phyloP scores from a whole-genome alignment of 2,329 filamentous ascomycete genomes.

The Ceratocystis ficicola region DNA sequence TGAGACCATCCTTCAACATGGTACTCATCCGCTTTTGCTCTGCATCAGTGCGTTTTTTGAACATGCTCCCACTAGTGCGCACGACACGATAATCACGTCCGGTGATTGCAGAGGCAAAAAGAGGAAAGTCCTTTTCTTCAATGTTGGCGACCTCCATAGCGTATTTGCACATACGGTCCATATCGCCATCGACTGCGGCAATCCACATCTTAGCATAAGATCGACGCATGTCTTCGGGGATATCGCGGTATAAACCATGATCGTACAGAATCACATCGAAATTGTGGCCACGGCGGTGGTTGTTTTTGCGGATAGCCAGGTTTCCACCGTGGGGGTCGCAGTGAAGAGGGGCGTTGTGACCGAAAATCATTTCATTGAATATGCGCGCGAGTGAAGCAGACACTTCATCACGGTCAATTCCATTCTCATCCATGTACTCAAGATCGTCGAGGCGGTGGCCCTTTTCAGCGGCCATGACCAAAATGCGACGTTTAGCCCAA shows the following conservation, averaged over 20 bases:
- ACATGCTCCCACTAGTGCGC: slow-evolving; percentile 44
- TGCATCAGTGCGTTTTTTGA: slow-evolving; percentile 49
- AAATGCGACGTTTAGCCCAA: slow-evolving; percentile 76
- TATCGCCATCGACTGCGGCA: slow-evolving; percentile 81
- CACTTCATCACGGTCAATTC: slow-evolving; percentile 90
- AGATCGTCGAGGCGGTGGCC: slow-evolving; percentile 83
- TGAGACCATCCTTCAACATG: slow-evolving; percentile 73
- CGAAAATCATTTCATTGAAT: slow-evolving; percentile 99
- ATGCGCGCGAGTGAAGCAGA: slow-evolving; percentile 80
- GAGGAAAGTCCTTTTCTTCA: slow-evolving; percentile 76
- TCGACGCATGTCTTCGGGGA: slow-evolving; percentile 62
- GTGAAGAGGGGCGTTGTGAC: slow-evolving; percentile 73
- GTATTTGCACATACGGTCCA: slow-evolving; percentile 75
- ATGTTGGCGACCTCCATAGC: slow-evolving; percentile 82
- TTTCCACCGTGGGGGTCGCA: slow-evolving; percentile 97
- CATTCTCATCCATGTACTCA: slow-evolving; percentile 68
- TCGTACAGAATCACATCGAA: slow-evolving; percentile 97
- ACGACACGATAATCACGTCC: slow-evolving; percentile 72
- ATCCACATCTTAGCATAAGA: slow-evolving; percentile 97
- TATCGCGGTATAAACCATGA: slow-evolving; percentile 90
- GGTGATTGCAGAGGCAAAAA: slow-evolving; percentile 94
- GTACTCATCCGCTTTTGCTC: slow-evolving; percentile 82
- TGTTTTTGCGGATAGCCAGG: slow-evolving; percentile 75
- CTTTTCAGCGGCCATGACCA: slow-evolving; percentile 90
- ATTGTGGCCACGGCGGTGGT: slow-evolving; percentile 49